These are phyloP conservation scores for Boletus reticulatus DNA, from an alignment of 768 basidiomycete species.

Conservation along the genomic window DNA sequence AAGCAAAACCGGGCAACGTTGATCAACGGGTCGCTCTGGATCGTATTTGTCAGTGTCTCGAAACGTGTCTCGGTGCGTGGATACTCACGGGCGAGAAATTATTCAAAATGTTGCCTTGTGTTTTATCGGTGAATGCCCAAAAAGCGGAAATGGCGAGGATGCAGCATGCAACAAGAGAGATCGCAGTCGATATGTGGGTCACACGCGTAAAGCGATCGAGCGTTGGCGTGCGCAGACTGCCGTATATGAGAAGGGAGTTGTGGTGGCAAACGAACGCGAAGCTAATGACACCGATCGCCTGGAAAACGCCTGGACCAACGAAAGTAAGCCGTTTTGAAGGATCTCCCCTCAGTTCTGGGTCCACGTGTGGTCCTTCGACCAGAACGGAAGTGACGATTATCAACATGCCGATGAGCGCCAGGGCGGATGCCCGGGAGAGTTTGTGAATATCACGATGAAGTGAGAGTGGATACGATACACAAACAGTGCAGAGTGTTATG, in stretches of 20 bases:
- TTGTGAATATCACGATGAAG: constrained; percentile 98
- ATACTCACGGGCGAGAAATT: constrained; percentile 75
- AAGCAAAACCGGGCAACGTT: constrained; percentile 95
- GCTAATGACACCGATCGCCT: constrained; percentile 96
- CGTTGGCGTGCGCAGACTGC: constrained; percentile 88
- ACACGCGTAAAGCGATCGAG: constrained; percentile 91
- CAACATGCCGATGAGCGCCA: constrained; percentile 91
- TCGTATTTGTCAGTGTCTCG: constrained; percentile 1
- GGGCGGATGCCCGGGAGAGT: constrained; percentile 85
- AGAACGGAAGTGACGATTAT: constrained; percentile 88
- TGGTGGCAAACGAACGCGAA: constrained; percentile 98
- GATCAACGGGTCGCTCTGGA: constrained; percentile 79
- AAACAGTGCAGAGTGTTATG: constrained; percentile 81
- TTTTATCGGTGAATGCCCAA: constrained; percentile 86
- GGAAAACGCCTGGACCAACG: constrained; percentile 79
- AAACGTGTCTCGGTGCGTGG: not conserved
- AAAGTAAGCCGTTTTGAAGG: constrained; percentile 72
- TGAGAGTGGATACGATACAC: constrained; percentile 92
- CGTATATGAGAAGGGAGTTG: constrained; percentile 95
- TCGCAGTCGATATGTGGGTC: constrained; percentile 85
- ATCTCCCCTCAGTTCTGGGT: constrained; percentile 73
- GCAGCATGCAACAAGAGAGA: constrained; percentile 83
- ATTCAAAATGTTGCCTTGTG: constrained; percentile 94
- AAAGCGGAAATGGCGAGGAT: constrained; percentile 86
- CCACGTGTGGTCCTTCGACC: constrained; percentile 75